Base-by-base conservation (phyloP, 148 eudicot genomes). In the Oxyria digyna region DNA sequence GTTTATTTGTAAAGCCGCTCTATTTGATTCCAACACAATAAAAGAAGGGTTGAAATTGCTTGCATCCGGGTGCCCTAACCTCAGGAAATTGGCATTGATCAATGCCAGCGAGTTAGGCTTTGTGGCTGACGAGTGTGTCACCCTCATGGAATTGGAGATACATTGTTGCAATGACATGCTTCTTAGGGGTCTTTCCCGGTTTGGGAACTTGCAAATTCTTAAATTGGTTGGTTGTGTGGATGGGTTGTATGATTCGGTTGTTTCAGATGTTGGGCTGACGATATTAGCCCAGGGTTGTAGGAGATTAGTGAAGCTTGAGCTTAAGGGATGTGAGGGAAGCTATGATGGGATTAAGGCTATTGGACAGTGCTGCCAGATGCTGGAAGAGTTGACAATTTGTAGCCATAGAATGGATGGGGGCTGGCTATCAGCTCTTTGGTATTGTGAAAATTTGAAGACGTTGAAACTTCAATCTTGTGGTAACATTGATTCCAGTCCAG, bases 271-370 rank as follows among this genome's bases (percentile, higher is more conserved):
- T 46, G 98, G 98, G 74, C 75, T 93, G 73, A 89, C 98, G 0
- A 83, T 93, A 35, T 70, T 93, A 75, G 98, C 98, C 8, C 98
- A 89, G 42, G 98, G 94, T 49, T 93, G 98, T 81, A 79, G 72
- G 81, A 75, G 98, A 62, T 77, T 93, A 55, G 70, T 93, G 69
- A 87, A 82, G 83, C 87, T 93, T 4, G 98, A 93, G 85, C 76
- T 93, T 0, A 84, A 80, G 67, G 98, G 98, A 62, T 89, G 95
- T 70, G 96, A 89, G 71, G 98, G 98, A 65, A 93, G 98, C 73
- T 93, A 87, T 71, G 98, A 93, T 67, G 98, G 98, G 78, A 86
- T 93, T 54, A 93, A 87, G 76, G 98, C 98, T 8, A 81, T 93
- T 33, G 98, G 96, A n/a, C 94, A 87, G 67, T 93, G 98, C 37